Conservation (phyloP, 768 basidiomycete species). For the Russula sp. region DNA sequence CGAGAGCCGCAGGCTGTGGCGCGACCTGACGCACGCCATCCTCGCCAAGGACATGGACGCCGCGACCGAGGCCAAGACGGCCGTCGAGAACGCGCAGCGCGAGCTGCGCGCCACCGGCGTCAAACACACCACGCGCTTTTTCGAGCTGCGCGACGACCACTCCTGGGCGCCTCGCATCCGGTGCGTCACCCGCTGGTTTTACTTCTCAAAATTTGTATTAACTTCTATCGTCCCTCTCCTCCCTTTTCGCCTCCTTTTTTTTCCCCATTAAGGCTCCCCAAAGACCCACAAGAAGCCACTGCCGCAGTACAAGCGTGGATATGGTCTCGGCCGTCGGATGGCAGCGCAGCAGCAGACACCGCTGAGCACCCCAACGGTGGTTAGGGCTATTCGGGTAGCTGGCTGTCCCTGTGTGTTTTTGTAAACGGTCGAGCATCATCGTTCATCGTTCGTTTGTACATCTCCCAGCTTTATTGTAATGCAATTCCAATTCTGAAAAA, state of each 20-base stretch:
- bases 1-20: constrained; percentile 78
- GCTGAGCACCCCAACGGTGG: not conserved
- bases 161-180: constrained; percentile 81
- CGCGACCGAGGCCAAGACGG: constrained; percentile 83
- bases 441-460: no score
- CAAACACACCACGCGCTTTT: constrained; percentile 70
- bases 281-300: constrained; percentile 59
- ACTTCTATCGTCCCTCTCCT: not conserved
- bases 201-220: no score
- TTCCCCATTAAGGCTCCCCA: constrained; percentile 77
- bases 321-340: constrained; percentile 34
- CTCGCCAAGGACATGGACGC: constrained; percentile 84
- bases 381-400: not conserved
- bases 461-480: constrained; percentile 8
- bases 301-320: constrained; percentile 73
- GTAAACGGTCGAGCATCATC: not conserved
- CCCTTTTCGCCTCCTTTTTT: not conserved
- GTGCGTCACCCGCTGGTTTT: no score
- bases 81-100: constrained; percentile 88
- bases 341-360: not conserved
- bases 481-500: constrained; percentile 6
- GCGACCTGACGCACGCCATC: constrained; percentile 79
- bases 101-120: constrained; percentile 65
- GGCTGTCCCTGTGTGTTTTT: not conserved
- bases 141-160: constrained; percentile 65